Evolutionary conservation across 805 yeast genomes (phyloP).

Genomic region (Candida nemodendra): DNA sequence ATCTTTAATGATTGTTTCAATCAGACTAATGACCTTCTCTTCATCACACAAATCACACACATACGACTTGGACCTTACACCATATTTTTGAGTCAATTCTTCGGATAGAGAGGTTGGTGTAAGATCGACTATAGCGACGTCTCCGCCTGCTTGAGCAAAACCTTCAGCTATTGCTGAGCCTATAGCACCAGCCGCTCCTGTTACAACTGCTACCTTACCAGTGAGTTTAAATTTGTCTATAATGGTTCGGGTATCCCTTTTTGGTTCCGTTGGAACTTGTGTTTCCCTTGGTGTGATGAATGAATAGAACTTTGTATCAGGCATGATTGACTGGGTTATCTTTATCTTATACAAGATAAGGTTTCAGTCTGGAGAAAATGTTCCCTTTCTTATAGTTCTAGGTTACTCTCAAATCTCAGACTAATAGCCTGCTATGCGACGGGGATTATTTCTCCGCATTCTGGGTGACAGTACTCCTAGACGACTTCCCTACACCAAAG

Average conservation of each 20-base stretch:
- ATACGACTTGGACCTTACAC: constrained; percentile 14
- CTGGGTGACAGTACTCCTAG: no score
- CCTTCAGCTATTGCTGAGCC: constrained; percentile 51
- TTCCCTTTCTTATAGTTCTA: no score
- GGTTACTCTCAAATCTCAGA: no score
- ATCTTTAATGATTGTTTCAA: constrained; percentile 31
- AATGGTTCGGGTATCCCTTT: background rate
- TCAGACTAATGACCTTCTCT: constrained; percentile 29
- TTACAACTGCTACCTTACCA: background rate
- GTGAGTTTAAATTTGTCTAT: background rate
- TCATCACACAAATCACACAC: constrained; percentile 30
- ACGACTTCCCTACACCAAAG: no score
- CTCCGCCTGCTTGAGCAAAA: constrained; percentile 80
- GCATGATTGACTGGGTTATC: no score
- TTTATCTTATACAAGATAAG: no score
- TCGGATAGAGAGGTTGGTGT: constrained; percentile 7
- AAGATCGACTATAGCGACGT: constrained; percentile 48
- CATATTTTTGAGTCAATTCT: constrained; percentile 1
- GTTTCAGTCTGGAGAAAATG: no score
- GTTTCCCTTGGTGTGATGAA: background rate
- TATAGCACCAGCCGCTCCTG: background rate
- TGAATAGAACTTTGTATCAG: background rate
- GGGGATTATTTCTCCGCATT: no score
- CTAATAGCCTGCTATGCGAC: no score
- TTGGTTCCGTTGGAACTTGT: background rate